Evolutionary conservation across 495 filamentous ascomycete species (phyloP).

Genomic region (Penicillium daleae): DNA sequence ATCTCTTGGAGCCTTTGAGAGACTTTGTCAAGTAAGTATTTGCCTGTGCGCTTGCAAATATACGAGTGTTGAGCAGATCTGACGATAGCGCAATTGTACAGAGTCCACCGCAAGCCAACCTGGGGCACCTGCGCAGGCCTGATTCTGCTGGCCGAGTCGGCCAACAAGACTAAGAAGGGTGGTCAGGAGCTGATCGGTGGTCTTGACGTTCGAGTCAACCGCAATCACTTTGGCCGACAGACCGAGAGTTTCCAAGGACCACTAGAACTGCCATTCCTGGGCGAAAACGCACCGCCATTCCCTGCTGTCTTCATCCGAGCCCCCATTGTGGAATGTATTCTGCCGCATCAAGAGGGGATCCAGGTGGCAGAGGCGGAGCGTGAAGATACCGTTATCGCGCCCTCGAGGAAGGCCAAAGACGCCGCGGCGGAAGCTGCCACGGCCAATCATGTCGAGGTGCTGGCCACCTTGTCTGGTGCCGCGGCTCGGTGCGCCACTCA

Average conservation of each 20-base stretch:
- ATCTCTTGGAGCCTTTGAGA: conserved; percentile 80
- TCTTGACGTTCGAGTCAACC: conserved; percentile 84
- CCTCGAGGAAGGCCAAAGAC: conserved; percentile 55
- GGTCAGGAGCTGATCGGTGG: conserved; percentile 95
- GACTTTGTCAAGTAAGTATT: conserved; percentile 87
- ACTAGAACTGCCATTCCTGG: conserved; percentile 74
- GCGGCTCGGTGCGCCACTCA: conserved; percentile 45
- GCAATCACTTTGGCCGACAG: conserved; percentile 97
- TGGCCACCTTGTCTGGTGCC: conserved; percentile 54
- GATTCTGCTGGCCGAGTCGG: conserved; percentile 86
- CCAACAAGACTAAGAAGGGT: conserved; percentile 84
- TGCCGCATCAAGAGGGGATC: conserved; percentile 57
- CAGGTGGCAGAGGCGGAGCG: conserved; percentile 53
- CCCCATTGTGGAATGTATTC: conserved; percentile 85
- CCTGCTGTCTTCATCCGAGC: conserved; percentile 91
- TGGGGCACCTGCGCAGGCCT: conserved; percentile 98
- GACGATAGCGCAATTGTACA: conserved; percentile 27
- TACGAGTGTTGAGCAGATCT: conserved; percentile 14
- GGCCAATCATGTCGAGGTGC: conserved; percentile 51
- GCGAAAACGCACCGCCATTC: conserved; percentile 59
- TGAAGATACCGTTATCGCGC: conserved; percentile 69
- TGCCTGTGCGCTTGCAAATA: background rate
- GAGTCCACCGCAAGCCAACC: conserved; percentile 69
- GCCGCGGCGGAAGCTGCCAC: conserved; percentile 43
- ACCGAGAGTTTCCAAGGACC: conserved; percentile 88